Conservation (phyloP, 805 yeast species). For the Wickerhamomyces alni region DNA sequence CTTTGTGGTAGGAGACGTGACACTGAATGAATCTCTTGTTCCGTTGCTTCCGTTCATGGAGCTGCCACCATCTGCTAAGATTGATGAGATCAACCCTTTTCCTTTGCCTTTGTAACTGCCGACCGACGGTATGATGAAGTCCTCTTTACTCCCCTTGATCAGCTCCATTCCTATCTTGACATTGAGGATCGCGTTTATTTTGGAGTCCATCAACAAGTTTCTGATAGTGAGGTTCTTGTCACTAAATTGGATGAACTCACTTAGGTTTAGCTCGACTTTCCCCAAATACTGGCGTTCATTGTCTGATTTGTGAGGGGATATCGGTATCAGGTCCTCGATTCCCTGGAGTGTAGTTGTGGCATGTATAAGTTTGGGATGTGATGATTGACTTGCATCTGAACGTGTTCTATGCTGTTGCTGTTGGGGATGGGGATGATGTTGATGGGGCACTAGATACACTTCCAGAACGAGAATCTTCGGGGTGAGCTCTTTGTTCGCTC, state of each 20-base stretch:
- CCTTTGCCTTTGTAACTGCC: neutral
- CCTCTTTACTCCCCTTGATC: slow-evolving; percentile 35
- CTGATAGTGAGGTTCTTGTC: slow-evolving; percentile 42
- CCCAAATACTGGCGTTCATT: slow-evolving; percentile 50
- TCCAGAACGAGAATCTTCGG: slow-evolving; percentile 34
- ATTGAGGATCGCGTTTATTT: slow-evolving; percentile 74
- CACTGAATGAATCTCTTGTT: neutral
- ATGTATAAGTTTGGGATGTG: neutral
- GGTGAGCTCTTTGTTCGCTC: slow-evolving; percentile 25
- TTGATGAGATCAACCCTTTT: neutral
- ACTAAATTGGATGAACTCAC: slow-evolving; percentile 57
- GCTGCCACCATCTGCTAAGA: neutral
- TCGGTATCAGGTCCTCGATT: slow-evolving; percentile 1
- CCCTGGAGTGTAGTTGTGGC: too few relatives aligned
- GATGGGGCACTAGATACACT: slow-evolving; percentile 33
- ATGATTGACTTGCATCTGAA: neutral
- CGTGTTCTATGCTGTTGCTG: neutral
- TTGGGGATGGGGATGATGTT: slow-evolving; percentile 6
- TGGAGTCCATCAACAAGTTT: slow-evolving; percentile 70
- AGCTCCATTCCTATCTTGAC: slow-evolving; percentile 48
- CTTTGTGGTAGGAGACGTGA: neutral
- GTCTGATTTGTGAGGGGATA: slow-evolving; percentile 3
- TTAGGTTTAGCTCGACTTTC: slow-evolving; percentile 53
- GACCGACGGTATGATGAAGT: slow-evolving; percentile 37
- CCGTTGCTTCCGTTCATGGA: neutral